Conservation (phyloP, 352 stramenopile species). For the Pythium dissimile region DNA sequence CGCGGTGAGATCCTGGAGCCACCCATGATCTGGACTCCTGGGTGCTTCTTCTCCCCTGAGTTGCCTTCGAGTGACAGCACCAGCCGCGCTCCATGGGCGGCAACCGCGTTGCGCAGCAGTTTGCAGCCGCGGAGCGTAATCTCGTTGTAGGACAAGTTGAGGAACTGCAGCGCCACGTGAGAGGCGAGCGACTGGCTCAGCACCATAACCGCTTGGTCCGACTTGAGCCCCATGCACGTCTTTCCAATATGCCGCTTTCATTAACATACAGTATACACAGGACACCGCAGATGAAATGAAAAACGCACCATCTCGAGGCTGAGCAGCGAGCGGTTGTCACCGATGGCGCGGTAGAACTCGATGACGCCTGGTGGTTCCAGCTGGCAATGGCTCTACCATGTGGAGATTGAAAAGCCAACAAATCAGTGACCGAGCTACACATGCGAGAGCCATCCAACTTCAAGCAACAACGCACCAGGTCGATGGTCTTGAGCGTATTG, state of each 20-base stretch:
- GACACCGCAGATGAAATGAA: not conserved
- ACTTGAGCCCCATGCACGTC: constrained; percentile 64
- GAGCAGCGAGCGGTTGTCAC: constrained; percentile 41
- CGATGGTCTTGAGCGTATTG: constrained; percentile 37
- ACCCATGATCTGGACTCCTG: constrained; percentile 31
- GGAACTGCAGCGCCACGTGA: constrained; percentile 36
- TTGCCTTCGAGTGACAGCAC: constrained; percentile 42
- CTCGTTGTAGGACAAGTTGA: constrained; percentile 77
- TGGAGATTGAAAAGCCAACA: not conserved
- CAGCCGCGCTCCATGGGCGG: constrained; percentile 1
- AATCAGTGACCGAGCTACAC: too few species aligned
- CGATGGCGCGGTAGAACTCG: constrained; percentile 54
- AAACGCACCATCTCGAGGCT: constrained; percentile 55
- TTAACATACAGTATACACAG: not conserved
- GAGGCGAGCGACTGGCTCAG: constrained; percentile 42
- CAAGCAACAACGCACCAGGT: constrained; percentile 58
- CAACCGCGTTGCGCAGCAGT: constrained; percentile 48
- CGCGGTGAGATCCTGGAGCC: too few species aligned
- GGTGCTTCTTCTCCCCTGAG: constrained; percentile 35
- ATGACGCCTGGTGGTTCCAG: constrained; percentile 56
- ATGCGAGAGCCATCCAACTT: too few species aligned
- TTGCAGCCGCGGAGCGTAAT: constrained; percentile 77
- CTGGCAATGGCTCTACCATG: constrained; percentile 50
- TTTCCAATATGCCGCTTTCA: constrained; percentile 14
- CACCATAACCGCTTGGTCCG: constrained; percentile 46